Evolutionary conservation across 306 rosid genomes (phyloP).

Genomic region (Vigna angularis): DNA sequence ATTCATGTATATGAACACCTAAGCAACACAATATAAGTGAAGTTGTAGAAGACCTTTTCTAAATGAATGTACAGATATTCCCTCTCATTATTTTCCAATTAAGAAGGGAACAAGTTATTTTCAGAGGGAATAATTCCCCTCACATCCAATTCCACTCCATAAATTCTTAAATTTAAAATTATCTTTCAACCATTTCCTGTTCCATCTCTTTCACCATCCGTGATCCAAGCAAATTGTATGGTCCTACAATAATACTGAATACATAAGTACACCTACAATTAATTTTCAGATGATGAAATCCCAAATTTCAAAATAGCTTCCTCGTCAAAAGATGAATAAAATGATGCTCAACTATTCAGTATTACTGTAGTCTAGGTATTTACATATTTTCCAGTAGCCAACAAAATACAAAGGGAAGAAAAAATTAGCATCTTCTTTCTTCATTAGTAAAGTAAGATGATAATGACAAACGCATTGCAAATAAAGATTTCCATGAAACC

Average conservation of each 20-base stretch:
- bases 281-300: not conserved
- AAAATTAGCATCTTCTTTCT: not conserved
- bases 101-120: not conserved
- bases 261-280: not conserved
- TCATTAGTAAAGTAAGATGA: conserved; percentile 1
- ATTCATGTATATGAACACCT: not conserved
- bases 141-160: not conserved
- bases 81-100: conserved; percentile 2
- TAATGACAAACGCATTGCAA: not conserved
- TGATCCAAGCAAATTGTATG: not conserved
- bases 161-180: conserved; percentile 15
- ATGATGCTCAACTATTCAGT: conserved; percentile 9
- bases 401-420: conserved; percentile 8
- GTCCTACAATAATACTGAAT: not conserved
- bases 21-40: conserved; percentile 1
- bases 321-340: not conserved
- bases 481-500: conserved; percentile 27
- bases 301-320: not conserved
- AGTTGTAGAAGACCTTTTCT: not conserved
- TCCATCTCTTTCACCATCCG: not conserved
- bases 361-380: conserved; percentile 23
- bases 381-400: conserved; percentile 4
- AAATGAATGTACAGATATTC: not conserved
- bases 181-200: not conserved
- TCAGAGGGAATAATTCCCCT: conserved; percentile 24